Evolutionary conservation across 768 basidiomycete species (phyloP), one percentile per base, ranked within the genome.

Genomic region (Coprinopsis strossmayeri): DNA sequence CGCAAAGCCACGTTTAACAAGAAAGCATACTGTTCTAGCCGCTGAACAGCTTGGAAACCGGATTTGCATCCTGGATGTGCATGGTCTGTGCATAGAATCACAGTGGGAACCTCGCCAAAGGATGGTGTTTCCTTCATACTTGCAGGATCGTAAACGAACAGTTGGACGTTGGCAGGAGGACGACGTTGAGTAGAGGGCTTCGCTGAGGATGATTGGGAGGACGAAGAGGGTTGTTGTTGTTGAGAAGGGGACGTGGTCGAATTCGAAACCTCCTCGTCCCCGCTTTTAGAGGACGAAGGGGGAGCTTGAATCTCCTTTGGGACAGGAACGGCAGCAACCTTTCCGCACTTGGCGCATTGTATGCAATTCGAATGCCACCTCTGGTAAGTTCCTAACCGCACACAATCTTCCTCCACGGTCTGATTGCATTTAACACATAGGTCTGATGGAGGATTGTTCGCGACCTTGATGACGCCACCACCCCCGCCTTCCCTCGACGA

Each of bases 371-470:
- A 89, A 66, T 99, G 96, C 96, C 96, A 98, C 39, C 95, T 78
- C 60, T 91, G 86, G 68, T 93, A 95, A n/a, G 92, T 94, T 27
- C 93, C 96, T 24, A 95, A 69, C 49, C 96, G 78, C 38, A 91
- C 88, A 59, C 96, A 98, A 55, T 98, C 96, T 63, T 99, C 96
- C 67, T 99, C 96, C 20, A 99, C 91, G 0, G 95, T 95, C 53
- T 82, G 71, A 35, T 78, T 76, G 64, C 96, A 99, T 59, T 81
- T 84, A 44, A 91, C 79, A 61, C 96, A 99, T 34, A 93, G 78
- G 69, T 99, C 96, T 15, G 87, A 88, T 5, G 90, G 90, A 13
- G 87, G 86, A 53, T 80, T 81, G n/a, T 79, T 75, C 15, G 77
- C 43, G 34, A 79, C 65, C 59, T 77, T 78, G 45, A 77, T 67